Percentiles rank a stretch among this genome's conserved stretches.
These are phyloP conservation scores for Mortierella sp. DNA, from an alignment of 371 early-diverging fungal genomes.

Conservation along the genomic window DNA sequence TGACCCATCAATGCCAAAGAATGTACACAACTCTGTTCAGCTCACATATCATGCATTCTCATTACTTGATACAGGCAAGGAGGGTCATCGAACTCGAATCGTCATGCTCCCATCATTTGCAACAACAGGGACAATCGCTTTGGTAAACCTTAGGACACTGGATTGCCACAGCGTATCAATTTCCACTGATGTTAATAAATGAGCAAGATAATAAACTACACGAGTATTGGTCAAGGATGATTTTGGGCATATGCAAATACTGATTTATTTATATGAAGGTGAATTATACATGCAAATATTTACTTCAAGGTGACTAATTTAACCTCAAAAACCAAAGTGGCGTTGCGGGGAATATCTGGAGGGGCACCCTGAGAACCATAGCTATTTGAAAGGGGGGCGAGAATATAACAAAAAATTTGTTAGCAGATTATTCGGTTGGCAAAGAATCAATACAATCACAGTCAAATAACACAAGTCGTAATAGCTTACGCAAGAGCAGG, in stretches of 20 bases:
- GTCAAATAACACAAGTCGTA: background rate
- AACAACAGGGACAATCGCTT: constrained; percentile 69
- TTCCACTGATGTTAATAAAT: constrained; percentile 2
- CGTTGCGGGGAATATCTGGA: constrained; percentile 91
- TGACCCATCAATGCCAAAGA: background rate
- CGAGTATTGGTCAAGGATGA: background rate
- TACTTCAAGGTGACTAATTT: constrained; percentile 65
- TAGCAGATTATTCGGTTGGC: background rate
- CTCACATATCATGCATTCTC: background rate
- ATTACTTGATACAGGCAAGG: constrained; percentile 47
- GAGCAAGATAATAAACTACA: background rate
- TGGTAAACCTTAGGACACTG: constrained; percentile 72
- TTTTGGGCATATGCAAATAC: background rate
- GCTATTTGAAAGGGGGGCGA: background rate
- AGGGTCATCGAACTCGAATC: constrained; percentile 69
- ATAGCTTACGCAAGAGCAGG: constrained; percentile 65
- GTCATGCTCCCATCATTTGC: constrained; percentile 77
- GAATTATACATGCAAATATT: constrained; percentile 10
- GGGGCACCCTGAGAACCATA: constrained; percentile 93
- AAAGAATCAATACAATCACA: background rate
- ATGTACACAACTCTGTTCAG: background rate
- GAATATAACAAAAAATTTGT: background rate
- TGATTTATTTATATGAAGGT: constrained; percentile 10
- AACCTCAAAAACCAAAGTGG: constrained; percentile 91
- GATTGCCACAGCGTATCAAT: constrained; percentile 70